Evolutionary conservation across 441 rosid species (phyloP).

Genomic region (Breynia disticha): DNA sequence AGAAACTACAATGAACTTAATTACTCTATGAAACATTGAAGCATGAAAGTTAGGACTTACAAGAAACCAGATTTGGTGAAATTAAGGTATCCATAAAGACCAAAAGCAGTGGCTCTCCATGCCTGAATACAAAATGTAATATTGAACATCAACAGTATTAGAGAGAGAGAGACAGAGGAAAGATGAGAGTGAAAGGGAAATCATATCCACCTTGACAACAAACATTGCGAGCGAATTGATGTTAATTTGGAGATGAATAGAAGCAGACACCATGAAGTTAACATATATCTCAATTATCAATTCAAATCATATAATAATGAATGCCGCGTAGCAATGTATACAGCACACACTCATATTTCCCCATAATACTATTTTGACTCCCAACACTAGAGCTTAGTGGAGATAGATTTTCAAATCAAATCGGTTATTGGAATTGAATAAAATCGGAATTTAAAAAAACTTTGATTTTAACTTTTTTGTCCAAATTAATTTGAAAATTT

Average conservation of each 20-base stretch:
- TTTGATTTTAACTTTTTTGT: no score
- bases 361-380: no score
- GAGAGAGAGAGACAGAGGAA: neutral
- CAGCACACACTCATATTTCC: no score
- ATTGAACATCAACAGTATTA: neutral
- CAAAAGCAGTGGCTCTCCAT: slow-evolving; percentile 75
- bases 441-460: no score
- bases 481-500: no score
- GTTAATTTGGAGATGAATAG: slow-evolving; percentile 9
- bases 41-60: slow-evolving; percentile 29
- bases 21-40: neutral
- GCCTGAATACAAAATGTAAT: slow-evolving; percentile 22
- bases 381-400: no score
- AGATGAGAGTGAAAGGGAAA: neutral
- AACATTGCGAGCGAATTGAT: slow-evolving; percentile 34
- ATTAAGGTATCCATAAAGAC: slow-evolving; percentile 61
- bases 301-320: neutral
- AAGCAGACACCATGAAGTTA: neutral
- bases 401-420: no score
- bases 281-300: neutral
- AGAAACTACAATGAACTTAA: no score
- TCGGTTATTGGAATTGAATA: no score
- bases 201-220: slow-evolving; percentile 62
- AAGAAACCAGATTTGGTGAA: slow-evolving; percentile 72
- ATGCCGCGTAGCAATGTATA: no score